Conservation (phyloP, 345 rosid species). For the Hevea brasiliensis region DNA sequence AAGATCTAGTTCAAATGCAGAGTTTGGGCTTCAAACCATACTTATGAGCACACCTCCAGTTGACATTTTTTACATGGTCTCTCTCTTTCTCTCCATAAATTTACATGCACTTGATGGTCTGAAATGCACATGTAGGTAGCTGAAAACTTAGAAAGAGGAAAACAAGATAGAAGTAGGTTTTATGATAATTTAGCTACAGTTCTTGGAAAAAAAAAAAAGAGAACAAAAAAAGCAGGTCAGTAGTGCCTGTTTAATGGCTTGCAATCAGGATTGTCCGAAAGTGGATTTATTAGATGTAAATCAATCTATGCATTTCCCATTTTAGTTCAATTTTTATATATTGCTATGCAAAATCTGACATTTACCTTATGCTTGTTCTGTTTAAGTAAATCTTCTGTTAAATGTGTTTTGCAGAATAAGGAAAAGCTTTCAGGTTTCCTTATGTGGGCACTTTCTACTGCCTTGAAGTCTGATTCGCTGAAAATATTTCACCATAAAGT, state of each 20-base stretch:
- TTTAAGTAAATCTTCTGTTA: slow-evolving; percentile 5
- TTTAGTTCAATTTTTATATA: too few relatives aligned
- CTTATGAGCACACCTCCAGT: slow-evolving; percentile 69
- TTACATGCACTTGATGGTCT: background rate
- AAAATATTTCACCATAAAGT: slow-evolving; percentile 21
- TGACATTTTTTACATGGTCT: slow-evolving; percentile 60
- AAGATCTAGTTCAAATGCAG: slow-evolving; percentile 40
- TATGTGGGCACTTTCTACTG: slow-evolving; percentile 68
- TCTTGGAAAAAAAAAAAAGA: background rate
- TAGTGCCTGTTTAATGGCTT: background rate
- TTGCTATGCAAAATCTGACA: background rate
- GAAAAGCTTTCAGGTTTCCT: slow-evolving; percentile 65
- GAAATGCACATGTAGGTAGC: background rate
- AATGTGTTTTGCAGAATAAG: slow-evolving; percentile 47
- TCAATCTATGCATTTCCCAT: background rate
- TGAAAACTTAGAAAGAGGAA: background rate
- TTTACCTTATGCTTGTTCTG: background rate
- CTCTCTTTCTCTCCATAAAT: slow-evolving; percentile 2
- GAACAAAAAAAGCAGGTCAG: background rate
- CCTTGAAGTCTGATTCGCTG: slow-evolving; percentile 49
- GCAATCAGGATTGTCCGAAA: background rate
- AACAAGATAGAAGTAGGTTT: background rate
- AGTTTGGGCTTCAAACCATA: slow-evolving; percentile 59
- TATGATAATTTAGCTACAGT: background rate
- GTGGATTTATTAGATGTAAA: background rate